Conservation (phyloP, 371 early-diverging fungal genomes). For the Apophysomyces variabilis region DNA sequence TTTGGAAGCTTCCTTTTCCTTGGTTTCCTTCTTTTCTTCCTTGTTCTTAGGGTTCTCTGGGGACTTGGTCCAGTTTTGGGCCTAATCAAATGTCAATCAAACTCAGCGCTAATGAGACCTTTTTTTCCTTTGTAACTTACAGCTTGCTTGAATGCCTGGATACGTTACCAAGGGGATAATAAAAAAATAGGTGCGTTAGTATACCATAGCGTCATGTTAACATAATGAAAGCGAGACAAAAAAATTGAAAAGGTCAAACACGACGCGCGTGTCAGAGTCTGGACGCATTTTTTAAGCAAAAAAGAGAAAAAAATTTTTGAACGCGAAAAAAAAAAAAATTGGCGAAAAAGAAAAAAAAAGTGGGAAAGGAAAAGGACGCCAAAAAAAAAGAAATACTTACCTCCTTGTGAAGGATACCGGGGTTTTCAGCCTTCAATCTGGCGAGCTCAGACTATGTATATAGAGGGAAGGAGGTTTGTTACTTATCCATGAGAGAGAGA, state of each 20-base stretch:
- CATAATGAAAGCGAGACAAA: constrained; percentile 12
- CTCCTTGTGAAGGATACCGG: constrained; percentile 66
- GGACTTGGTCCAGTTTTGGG: constrained; percentile 47
- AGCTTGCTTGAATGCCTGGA: constrained; percentile 49
- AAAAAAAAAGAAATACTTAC: constrained; percentile 30
- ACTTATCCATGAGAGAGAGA: background rate
- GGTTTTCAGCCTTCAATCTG: constrained; percentile 63
- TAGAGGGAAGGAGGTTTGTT: background rate
- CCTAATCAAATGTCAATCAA: constrained; percentile 29
- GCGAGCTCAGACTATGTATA: constrained; percentile 59
- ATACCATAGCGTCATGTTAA: background rate
- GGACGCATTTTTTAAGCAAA: too few species aligned
- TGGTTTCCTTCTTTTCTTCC: constrained; percentile 15
- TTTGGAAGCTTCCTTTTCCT: constrained; percentile 23
- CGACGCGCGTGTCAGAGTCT: constrained; percentile 4
- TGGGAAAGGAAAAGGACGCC: background rate
- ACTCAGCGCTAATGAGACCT: background rate
- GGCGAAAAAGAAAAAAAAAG: constrained; percentile 13
- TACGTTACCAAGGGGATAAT: background rate
- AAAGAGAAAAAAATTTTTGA: background rate
- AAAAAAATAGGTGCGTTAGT: background rate
- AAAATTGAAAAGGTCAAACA: constrained; percentile 13
- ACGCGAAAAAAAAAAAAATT: constrained; percentile 11
- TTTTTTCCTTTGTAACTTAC: constrained; percentile 30
- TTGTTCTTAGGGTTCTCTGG: constrained; percentile 54